Conservation (phyloP, 2,329 filamentous ascomycete species). For the Cladobotryum mycophilum region DNA sequence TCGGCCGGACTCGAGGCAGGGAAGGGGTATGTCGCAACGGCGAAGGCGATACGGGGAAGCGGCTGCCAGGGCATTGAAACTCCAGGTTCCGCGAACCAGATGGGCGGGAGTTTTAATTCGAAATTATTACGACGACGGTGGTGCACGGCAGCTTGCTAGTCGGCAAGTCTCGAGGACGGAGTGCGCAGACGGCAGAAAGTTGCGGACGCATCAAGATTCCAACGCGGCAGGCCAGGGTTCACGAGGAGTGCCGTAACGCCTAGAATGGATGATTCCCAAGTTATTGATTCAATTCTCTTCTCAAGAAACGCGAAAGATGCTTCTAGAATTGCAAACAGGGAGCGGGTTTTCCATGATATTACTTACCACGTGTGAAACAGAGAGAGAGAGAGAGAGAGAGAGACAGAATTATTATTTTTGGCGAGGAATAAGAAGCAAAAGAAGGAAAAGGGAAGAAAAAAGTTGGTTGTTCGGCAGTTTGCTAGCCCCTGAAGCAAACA, state of each 20-base stretch:
- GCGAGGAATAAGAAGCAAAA: too few species aligned
- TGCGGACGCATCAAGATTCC: slow-evolving; percentile 25
- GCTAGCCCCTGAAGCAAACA: slow-evolving; percentile 1
- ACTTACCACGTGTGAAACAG: neutral
- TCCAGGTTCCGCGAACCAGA: slow-evolving; percentile 12
- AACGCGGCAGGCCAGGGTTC: slow-evolving; percentile 11
- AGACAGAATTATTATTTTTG: neutral
- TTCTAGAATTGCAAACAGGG: neutral
- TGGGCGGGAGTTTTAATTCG: neutral
- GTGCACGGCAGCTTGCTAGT: slow-evolving; percentile 8
- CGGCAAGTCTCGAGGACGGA: slow-evolving; percentile 12
- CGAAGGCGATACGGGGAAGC: slow-evolving; percentile 94
- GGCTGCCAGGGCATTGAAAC: slow-evolving; percentile 88
- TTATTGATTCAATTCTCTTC: neutral
- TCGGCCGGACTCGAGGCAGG: slow-evolving; percentile 79
- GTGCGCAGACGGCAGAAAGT: slow-evolving; percentile 12
- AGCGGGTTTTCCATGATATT: neutral
- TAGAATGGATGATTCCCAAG: neutral
- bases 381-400: neutral
- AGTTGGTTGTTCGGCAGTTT: neutral
- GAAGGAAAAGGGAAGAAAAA: neutral
- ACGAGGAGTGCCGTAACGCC: slow-evolving; percentile 16
- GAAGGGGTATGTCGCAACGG: slow-evolving; percentile 93
- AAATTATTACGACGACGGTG: too few species aligned
- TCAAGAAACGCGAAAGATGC: neutral